These are phyloP conservation scores for Citrullus colocynthis DNA, from an alignment of 306 rosid species.

Conservation along the genomic window DNA sequence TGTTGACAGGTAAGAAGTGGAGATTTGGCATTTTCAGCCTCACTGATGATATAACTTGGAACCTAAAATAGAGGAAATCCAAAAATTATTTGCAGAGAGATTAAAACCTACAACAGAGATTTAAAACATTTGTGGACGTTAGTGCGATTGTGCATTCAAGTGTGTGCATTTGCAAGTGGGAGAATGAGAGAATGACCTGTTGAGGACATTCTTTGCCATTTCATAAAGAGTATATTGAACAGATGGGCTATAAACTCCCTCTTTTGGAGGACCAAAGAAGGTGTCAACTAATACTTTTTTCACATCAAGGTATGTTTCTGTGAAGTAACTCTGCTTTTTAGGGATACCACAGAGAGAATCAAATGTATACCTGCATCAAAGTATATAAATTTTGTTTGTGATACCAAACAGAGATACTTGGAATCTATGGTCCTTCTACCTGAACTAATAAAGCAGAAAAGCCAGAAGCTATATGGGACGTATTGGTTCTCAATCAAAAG, in stretches of 20 bases:
- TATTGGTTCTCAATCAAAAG: neutral
- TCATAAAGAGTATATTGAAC: slow-evolving; percentile 85
- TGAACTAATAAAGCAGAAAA: neutral
- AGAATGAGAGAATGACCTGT: slow-evolving; percentile 36
- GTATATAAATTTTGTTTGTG: neutral
- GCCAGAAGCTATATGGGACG: neutral
- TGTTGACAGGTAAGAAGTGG: slow-evolving; percentile 82
- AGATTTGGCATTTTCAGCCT: slow-evolving; percentile 88
- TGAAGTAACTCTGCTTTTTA: slow-evolving; percentile 46
- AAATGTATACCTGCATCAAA: slow-evolving; percentile 55
- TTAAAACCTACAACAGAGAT: neutral
- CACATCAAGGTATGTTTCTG: slow-evolving; percentile 46
- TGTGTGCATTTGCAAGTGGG: neutral
- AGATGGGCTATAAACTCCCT: slow-evolving; percentile 81
- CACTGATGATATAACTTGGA: slow-evolving; percentile 54
- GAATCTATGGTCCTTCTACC: neutral
- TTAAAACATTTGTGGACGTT: neutral
- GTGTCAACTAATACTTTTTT: slow-evolving; percentile 57
- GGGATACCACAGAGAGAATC: slow-evolving; percentile 46
- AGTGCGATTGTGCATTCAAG: neutral
- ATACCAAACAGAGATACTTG: neutral
- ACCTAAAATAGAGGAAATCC: slow-evolving; percentile 33
- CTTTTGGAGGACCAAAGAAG: slow-evolving; percentile 65
- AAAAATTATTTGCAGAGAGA: neutral
- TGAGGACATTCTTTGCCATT: slow-evolving; percentile 66